Base-by-base conservation (phyloP, 805 yeast genomes). In the Suhomyces vadensis region DNA sequence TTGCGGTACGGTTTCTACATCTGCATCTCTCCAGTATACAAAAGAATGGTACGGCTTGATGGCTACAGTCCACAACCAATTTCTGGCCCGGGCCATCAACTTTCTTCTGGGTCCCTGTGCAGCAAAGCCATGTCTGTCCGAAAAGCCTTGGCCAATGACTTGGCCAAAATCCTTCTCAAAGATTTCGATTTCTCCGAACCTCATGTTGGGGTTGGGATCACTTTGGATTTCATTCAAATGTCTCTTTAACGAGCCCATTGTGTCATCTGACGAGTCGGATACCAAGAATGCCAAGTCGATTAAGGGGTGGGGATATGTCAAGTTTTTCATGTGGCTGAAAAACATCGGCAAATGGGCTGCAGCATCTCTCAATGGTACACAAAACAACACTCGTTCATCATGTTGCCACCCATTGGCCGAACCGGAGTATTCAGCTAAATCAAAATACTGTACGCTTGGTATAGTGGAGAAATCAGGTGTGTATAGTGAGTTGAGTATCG, bases 21-120 rank as follows among this genome's bases (percentile, higher is more conserved):
- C 98, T 9, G 94, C 96, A 69, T 92, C 98, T 65, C 98, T 75
- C 98, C 98, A 92, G 64, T 91, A 90, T 6, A 92, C 97, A 86
- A 91, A 90, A 6, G 95, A 82, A 62, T 92, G 98, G 62, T 92
- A 83, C 1, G 98, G 97, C 62, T 83, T 84, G 39, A 92, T 65
- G 1, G 96, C 95, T 5, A 85, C 89, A 0, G 92, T 72, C 60
- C 90, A 79, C 35, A 92, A 70, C 98, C 98, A 92, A 64, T 92
- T 92, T 63, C 98, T 77, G 5, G 97, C 97, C 47, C 90, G 76
- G 4, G 95, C 98, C 98, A 92, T 92, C 53, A 89, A 75, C 63
- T 92, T 92, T 57, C 98, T 75, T 62, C 98, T 77, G 36, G 95
- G 95, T 9, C 96, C 98, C 65, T 92, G 98, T 1, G 96, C 97